Evolutionary conservation across 768 basidiomycete species (phyloP), one percentile per base, ranked within the genome.

Genomic region (Lactarius hengduanensis): DNA sequence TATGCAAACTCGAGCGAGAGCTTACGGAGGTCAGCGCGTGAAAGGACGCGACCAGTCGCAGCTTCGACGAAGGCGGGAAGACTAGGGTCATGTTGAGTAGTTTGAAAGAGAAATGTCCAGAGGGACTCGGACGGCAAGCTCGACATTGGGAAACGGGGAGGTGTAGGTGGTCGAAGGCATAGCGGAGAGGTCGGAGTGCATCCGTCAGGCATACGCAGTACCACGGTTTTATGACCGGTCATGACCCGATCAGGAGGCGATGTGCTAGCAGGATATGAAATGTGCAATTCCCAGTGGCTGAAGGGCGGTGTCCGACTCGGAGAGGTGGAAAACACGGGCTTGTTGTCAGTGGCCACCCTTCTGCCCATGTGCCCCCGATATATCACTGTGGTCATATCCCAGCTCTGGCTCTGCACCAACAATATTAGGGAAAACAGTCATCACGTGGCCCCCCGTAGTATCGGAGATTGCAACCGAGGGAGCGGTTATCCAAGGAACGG

Each of bases 21-120:
- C 4, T 80, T 75, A 43, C 80, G 81, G 26, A 88, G 75, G 55
- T 86, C 80, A 0, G 73, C 80, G 11, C 91, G 84, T 0, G 88
- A 80, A 56, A 93, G 70, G 4, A 79, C 79, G 0, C 80, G 78
- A 4, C 84, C 87, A 0, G 88, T 83, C 2, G 77, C 74, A 0
- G 87, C 87, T 69, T 93, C 90, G 59, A 92, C 79, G 73, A 86
- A 90, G 2, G 88, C 89, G 10, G 82, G 81, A 36, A 63, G 65
- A 28, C 26, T 54, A 3, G 61, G 57, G 50, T 62, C 47, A 11
- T 61, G 61, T 38, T 40, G 61, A 13, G 61, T 59, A 18, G 65
- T 57, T 40, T 45, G 45, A 53, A 69, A 69, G 40, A 69, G 38
- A 53, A 57, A 67, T 3, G 68, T 66, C 65, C 65, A 69, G 57